Evolutionary conservation across 225 moss, liverwort and hornwort genomes (phyloP).

Genomic region (Rhytidiadelphus loreus): DNA sequence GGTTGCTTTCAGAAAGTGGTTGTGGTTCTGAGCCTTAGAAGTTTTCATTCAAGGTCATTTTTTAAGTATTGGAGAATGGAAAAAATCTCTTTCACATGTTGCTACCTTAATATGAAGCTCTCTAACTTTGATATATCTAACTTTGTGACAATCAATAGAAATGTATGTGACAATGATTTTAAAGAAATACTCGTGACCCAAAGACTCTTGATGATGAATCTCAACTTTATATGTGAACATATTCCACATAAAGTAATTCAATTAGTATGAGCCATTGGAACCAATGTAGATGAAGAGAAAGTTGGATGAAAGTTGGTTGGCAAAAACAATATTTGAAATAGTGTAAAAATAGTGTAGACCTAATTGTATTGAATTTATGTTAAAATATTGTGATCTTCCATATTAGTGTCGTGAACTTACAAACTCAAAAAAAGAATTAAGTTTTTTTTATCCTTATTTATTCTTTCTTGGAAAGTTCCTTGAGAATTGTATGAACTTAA

Average conservation of each 20-base stretch:
- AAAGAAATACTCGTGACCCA: not conserved
- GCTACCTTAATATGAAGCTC: accelerated
- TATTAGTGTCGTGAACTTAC: not conserved
- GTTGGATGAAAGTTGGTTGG: not conserved
- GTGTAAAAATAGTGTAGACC: not conserved
- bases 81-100: not conserved
- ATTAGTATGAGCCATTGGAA: not conserved
- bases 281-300: not conserved
- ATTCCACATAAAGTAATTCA: not conserved
- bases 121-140: not conserved
- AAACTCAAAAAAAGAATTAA: not conserved
- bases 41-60: not conserved
- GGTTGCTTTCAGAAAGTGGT: not conserved
- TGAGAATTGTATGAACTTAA: not conserved
- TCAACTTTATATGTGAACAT: not conserved
- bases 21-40: accelerated
- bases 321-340: not conserved
- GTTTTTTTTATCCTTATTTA: not conserved
- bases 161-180: accelerated
- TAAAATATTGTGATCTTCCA: not conserved
- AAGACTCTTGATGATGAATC: not conserved
- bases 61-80: accelerated
- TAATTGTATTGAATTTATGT: no score
- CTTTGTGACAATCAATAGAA: not conserved
- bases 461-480: not conserved